Evolutionary conservation across 345 rosid species (phyloP).

Genomic region (Theobroma cacao): DNA sequence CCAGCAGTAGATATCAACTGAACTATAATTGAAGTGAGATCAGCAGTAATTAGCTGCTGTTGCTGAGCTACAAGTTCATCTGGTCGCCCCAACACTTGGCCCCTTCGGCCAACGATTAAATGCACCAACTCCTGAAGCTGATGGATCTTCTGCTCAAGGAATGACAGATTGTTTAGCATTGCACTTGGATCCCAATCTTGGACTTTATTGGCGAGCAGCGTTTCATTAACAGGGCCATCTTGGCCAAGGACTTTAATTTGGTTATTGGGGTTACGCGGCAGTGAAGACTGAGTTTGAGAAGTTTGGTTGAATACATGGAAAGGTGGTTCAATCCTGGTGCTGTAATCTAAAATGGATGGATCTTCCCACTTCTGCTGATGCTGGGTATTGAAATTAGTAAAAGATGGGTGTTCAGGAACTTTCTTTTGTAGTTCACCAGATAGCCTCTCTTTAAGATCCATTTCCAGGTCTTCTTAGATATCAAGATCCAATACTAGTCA

Average conservation of each 20-base stretch:
- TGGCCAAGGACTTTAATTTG: slow-evolving; percentile 34
- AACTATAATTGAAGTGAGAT: slow-evolving; percentile 86
- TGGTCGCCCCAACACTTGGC: slow-evolving; percentile 45
- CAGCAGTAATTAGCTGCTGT: slow-evolving; percentile 79
- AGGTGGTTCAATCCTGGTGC: slow-evolving; percentile 38
- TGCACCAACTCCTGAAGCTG: slow-evolving; percentile 88
- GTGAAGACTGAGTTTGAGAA: slow-evolving; percentile 27
- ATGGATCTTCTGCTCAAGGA: slow-evolving; percentile 85
- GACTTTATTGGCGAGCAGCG: slow-evolving; percentile 34
- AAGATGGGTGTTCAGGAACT: slow-evolving; percentile 31
- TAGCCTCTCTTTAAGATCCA: slow-evolving; percentile 58
- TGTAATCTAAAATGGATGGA: slow-evolving; percentile 47
- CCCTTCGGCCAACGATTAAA: slow-evolving; percentile 50
- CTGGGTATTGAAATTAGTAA: slow-evolving; percentile 32
- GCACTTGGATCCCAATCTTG: slow-evolving; percentile 89
- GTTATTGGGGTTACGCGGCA: slow-evolving; percentile 25
- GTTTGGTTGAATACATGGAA: slow-evolving; percentile 41
- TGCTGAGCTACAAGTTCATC: slow-evolving; percentile 66
- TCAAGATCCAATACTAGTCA: slow-evolving; percentile 11
- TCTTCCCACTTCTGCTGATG: slow-evolving; percentile 66
- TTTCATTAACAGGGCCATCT: slow-evolving; percentile 35
- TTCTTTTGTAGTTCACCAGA: slow-evolving; percentile 33
- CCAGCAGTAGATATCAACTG: slow-evolving; percentile 96
- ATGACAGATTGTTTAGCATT: slow-evolving; percentile 74
- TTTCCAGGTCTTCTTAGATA: slow-evolving; percentile 23